Conservation (phyloP, 2,329 filamentous ascomycete genomes). For the Alternaria hordeiaustralica region DNA sequence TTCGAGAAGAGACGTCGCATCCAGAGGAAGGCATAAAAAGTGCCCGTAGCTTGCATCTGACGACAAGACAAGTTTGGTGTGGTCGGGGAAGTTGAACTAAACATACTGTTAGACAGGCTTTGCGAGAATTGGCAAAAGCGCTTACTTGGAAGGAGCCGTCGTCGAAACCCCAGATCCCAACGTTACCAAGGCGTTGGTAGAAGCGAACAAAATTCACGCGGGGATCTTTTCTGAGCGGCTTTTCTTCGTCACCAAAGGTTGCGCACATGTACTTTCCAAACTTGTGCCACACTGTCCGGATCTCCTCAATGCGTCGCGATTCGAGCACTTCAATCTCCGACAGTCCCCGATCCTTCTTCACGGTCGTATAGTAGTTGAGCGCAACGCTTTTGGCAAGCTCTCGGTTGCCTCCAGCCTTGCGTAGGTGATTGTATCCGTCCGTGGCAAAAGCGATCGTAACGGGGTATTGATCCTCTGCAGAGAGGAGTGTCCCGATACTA, state of each 20-base stretch:
- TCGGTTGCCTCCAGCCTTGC: slow-evolving; percentile 68
- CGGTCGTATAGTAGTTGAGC: slow-evolving; percentile 77
- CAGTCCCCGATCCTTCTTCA: slow-evolving; percentile 66
- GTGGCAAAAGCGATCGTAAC: slow-evolving; percentile 75
- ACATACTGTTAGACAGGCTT: slow-evolving; percentile 5
- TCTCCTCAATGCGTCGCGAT: slow-evolving; percentile 63
- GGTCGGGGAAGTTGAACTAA: slow-evolving; percentile 88
- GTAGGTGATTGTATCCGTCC: slow-evolving; percentile 73
- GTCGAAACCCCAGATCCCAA: slow-evolving; percentile 81
- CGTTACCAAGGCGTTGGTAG: slow-evolving; percentile 81
- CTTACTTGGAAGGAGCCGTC: slow-evolving; percentile 78
- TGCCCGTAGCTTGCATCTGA: slow-evolving; percentile 76
- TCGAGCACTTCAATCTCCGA: slow-evolving; percentile 66
- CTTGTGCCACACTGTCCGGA: slow-evolving; percentile 67
- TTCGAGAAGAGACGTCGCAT: slow-evolving; percentile 70
- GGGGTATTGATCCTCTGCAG: slow-evolving; percentile 58
- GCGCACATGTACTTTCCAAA: slow-evolving; percentile 74
- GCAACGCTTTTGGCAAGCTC: slow-evolving; percentile 52
- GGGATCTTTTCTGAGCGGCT: slow-evolving; percentile 57
- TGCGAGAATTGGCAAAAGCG: neutral
- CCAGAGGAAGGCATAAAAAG: slow-evolving; percentile 77
- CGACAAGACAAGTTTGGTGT: slow-evolving; percentile 83
- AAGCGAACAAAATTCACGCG: slow-evolving; percentile 71
- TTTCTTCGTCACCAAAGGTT: slow-evolving; percentile 49
- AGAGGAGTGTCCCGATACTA: slow-evolving; percentile 72